Percentiles rank a stretch among this genome's conserved stretches.
Evolutionary conservation across 163 green algal genomes (phyloP).

Genomic region (Volvox carteri): DNA sequence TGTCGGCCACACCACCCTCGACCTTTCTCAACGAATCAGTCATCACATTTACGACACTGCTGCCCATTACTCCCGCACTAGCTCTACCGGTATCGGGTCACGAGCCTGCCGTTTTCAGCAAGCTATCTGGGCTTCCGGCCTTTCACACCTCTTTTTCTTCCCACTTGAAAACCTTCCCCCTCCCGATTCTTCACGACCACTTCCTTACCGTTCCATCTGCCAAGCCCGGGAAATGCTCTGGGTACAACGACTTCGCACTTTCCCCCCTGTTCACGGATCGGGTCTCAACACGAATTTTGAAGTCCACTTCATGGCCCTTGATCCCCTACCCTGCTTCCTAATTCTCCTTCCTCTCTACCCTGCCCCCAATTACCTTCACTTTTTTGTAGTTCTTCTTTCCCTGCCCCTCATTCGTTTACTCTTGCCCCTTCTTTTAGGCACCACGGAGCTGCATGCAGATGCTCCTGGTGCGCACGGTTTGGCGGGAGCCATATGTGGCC

Average conservation of each 20-base stretch:
- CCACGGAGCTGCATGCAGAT: too few relatives aligned
- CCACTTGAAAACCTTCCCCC: neutral
- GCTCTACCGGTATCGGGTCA: neutral
- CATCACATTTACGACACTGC: neutral
- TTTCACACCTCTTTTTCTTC: neutral
- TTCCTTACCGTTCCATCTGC: neutral
- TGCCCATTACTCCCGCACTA: neutral
- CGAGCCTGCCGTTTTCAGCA: neutral
- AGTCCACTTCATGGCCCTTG: neutral
- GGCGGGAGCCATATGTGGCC: too few relatives aligned
- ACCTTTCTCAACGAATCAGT: neutral
- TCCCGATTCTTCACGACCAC: neutral
- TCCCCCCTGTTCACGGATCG: neutral
- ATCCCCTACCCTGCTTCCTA: neutral
- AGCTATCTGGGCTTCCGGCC: neutral
- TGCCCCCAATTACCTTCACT: too few relatives aligned
- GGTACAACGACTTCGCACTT: neutral
- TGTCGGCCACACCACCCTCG: neutral
- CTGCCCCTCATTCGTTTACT: too few relatives aligned
- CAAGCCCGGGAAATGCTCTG: neutral
- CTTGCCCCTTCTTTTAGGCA: too few relatives aligned
- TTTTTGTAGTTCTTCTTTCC: too few relatives aligned
- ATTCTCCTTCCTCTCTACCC: neutral
- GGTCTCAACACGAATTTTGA: neutral
- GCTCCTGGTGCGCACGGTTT: too few relatives aligned